Evolutionary conservation across 225 moss, liverwort and hornwort genomes (phyloP).

Genomic region (Climacium dendroides): DNA sequence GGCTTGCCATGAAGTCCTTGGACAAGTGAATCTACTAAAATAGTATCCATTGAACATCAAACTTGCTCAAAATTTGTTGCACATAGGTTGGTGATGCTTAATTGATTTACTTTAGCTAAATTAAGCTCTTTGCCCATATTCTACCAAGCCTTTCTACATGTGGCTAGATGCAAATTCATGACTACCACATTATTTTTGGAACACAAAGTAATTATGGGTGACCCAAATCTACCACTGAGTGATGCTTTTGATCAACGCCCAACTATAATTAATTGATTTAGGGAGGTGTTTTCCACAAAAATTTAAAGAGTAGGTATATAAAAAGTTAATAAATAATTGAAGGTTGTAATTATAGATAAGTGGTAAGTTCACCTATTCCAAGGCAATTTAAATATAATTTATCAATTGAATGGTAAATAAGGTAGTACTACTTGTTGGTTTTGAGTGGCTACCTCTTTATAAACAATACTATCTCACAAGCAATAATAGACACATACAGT

Average conservation of each 20-base stretch:
- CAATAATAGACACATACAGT: neutral
- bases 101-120: neutral
- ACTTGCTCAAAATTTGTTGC: neutral
- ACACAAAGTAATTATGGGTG: fast-evolving
- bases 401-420: neutral
- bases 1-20: too few relatives aligned
- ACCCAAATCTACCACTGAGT: neutral
- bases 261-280: fast-evolving
- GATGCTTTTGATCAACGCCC: fast-evolving
- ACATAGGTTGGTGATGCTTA: neutral
- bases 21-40: too few relatives aligned
- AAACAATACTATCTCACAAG: neutral
- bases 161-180: neutral
- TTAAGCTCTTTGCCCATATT: neutral
- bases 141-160: neutral
- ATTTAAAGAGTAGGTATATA: too few relatives aligned
- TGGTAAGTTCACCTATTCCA: neutral
- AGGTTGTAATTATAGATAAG: neutral
- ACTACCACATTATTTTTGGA: neutral
- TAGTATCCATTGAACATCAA: too few relatives aligned
- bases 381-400: neutral
- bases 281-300: fast-evolving
- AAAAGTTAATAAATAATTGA: too few relatives aligned
- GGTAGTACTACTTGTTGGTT: neutral
- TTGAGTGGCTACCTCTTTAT: neutral